Evolutionary conservation across 768 basidiomycete genomes (phyloP).

Genomic region (Boletus eberwhitei): DNA sequence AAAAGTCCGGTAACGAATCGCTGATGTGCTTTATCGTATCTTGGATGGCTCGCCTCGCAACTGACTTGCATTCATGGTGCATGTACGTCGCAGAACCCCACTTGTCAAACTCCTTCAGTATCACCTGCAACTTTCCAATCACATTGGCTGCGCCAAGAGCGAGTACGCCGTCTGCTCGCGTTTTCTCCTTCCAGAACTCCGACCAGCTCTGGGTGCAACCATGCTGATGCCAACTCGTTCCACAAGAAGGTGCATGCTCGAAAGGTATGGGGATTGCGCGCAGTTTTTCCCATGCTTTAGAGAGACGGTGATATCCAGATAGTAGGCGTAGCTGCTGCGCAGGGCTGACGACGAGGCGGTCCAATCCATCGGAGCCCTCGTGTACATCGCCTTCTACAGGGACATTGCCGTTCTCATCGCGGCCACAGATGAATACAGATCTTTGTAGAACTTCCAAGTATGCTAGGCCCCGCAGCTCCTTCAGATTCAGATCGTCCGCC

Average conservation of each 20-base stretch:
- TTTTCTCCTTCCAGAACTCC: constrained; percentile 80
- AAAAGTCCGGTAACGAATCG: constrained; percentile 62
- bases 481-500: constrained; percentile 65
- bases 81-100: constrained; percentile 75
- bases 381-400: constrained; percentile 32
- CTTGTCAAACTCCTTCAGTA: constrained; percentile 66
- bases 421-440: constrained; percentile 33
- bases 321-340: constrained; percentile 64
- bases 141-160: constrained; percentile 62
- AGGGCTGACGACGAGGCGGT: constrained; percentile 50
- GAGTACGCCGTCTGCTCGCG: constrained; percentile 57
- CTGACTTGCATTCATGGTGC: constrained; percentile 68
- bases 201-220: constrained; percentile 70
- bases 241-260: constrained; percentile 61
- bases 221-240: constrained; percentile 69
- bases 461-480: constrained; percentile 56
- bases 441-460: constrained; percentile 76
- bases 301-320: constrained; percentile 67
- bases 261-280: constrained; percentile 57
- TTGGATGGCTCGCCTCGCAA: constrained; percentile 53
- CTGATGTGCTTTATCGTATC: constrained; percentile 56
- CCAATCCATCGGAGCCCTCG: constrained; percentile 37
- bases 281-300: constrained; percentile 61
- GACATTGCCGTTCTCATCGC: constrained; percentile 10
- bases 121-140: constrained; percentile 56